Conservation (phyloP, 257 asterid species). For the Haberlea rhodopensis region DNA sequence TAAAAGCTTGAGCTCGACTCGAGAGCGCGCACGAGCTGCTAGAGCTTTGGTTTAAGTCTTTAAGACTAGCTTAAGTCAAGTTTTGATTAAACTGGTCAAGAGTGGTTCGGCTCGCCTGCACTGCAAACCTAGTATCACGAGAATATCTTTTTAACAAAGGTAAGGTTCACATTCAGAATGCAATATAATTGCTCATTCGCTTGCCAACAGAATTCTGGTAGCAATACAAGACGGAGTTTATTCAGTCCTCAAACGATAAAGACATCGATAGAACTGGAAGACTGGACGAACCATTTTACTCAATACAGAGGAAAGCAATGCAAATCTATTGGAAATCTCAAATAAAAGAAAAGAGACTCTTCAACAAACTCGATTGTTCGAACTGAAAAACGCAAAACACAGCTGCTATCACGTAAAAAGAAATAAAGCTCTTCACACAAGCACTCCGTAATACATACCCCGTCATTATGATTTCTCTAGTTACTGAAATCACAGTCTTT, state of each 20-base stretch:
- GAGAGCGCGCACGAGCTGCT: too few species aligned
- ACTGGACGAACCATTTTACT: conserved; percentile 22
- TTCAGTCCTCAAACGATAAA: neutral
- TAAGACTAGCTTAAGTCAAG: too few species aligned
- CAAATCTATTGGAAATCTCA: conserved; percentile 24
- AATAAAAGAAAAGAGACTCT: conserved; percentile 34
- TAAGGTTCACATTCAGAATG: too few species aligned
- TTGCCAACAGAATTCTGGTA: neutral
- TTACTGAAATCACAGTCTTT: conserved; percentile 21
- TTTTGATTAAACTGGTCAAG: too few species aligned
- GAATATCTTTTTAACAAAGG: too few species aligned
- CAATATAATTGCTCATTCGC: neutral
- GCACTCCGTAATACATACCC: conserved; percentile 32
- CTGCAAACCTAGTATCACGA: too few species aligned
- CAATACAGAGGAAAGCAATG: conserved; percentile 27
- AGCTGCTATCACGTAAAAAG: conserved; percentile 28
- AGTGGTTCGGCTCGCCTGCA: too few species aligned
- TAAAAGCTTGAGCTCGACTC: too few species aligned
- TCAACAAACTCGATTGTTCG: conserved; percentile 34
- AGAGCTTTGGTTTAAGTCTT: too few species aligned
- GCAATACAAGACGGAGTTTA: neutral
- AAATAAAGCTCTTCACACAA: conserved; percentile 29
- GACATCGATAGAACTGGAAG: conserved; percentile 21
- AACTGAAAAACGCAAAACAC: conserved; percentile 35
- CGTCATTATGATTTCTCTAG: conserved; percentile 18